A percentile compares a stretch with the other conserved stretches of the same genome.
Conservation (phyloP, 495 filamentous ascomycete genomes). For the Jackrogersella multiformis region DNA sequence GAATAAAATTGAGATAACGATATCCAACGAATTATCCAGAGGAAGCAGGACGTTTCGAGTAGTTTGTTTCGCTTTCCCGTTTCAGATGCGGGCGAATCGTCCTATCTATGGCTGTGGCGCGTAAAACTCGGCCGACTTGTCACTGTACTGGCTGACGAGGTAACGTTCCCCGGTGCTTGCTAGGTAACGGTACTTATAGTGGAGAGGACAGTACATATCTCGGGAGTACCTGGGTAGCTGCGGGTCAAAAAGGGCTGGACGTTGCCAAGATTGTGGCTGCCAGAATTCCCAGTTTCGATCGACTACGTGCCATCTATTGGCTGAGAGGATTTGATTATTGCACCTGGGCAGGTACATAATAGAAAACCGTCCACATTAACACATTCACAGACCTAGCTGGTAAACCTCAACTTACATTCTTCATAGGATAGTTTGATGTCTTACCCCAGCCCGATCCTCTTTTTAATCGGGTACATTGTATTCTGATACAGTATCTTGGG, state of each 20-base stretch:
- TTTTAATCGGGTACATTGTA: constrained; percentile 15
- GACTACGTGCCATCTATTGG: constrained; percentile 42
- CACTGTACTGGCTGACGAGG: constrained; percentile 1
- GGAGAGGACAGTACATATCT: constrained; percentile 10
- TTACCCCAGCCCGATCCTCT: constrained; percentile 20
- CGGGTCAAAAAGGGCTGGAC: constrained; percentile 25
- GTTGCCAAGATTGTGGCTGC: constrained; percentile 44
- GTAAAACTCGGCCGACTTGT: constrained; percentile 30
- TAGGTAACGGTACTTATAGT: constrained; percentile 25
- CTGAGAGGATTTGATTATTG: constrained; percentile 29
- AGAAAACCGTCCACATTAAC: constrained; percentile 13
- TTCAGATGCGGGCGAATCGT: constrained; percentile 17
- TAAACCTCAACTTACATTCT: constrained; percentile 21
- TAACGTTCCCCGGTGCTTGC: constrained; percentile 12
- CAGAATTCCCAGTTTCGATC: constrained; percentile 36
- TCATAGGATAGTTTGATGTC: constrained; percentile 11
- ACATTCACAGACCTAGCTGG: constrained; percentile 15
- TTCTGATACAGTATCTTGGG: constrained; percentile 13
- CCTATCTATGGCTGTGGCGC: constrained; percentile 37
- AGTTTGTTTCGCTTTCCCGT: constrained; percentile 34
- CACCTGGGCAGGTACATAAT: too few species aligned
- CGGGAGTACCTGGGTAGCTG: neutral
- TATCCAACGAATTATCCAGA: constrained; percentile 27
- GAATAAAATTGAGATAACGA: constrained; percentile 4
- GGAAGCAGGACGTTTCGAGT: constrained; percentile 30